phyloP scores from a whole-genome alignment of 179 eudicot species.

The Pouteria campechiana region DNA sequence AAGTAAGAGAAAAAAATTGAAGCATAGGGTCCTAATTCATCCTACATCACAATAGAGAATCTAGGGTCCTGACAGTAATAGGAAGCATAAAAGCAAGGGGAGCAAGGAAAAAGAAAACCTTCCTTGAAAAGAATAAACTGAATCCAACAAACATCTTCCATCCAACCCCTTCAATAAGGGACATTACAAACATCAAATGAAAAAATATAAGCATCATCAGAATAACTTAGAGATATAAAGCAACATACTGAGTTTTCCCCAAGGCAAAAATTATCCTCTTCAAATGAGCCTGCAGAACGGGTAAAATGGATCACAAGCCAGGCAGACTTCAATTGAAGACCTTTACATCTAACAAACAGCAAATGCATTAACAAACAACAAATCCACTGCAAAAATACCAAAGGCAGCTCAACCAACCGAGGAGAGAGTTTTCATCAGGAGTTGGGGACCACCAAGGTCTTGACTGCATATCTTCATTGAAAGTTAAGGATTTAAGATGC shows the following conservation, averaged over 20 bases:
- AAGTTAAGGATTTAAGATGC: slow-evolving; percentile 50
- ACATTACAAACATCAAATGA: too few species aligned
- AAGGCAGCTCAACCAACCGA: slow-evolving; percentile 31
- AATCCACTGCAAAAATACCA: background rate
- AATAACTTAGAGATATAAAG: background rate
- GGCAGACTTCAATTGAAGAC: background rate
- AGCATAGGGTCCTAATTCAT: too few species aligned
- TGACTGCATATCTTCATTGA: slow-evolving; percentile 75
- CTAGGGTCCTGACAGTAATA: too few species aligned
- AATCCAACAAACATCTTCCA: too few species aligned
- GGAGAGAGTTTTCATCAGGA: slow-evolving; percentile 62
- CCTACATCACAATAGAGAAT: too few species aligned
- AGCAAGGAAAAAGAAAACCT: too few species aligned
- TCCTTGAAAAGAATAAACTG: too few species aligned
- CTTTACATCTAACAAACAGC: background rate
- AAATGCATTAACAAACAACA: background rate
- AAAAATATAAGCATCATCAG: background rate
- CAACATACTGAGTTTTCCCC: slow-evolving; percentile 39
- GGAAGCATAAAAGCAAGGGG: too few species aligned
- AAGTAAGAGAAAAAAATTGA: too few species aligned
- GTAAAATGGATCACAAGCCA: background rate
- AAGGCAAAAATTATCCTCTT: slow-evolving; percentile 47
- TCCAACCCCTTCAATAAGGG: too few species aligned
- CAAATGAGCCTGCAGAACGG: slow-evolving; percentile 62
- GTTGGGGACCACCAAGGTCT: slow-evolving; percentile 99